These are phyloP conservation scores for Quercus alba DNA, from an alignment of 306 rosid genomes.

Conservation along the genomic window DNA sequence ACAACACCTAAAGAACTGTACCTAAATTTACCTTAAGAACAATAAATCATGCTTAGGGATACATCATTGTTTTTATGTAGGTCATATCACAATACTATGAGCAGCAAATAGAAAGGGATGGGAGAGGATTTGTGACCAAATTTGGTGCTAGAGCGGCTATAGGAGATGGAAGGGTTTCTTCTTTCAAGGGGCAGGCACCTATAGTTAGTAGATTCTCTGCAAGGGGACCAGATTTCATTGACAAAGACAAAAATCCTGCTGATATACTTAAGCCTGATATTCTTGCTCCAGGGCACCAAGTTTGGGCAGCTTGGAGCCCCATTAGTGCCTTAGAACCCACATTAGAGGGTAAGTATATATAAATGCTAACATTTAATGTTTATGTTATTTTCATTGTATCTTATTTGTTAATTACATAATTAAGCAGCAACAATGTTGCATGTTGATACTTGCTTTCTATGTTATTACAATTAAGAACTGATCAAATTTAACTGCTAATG, in stretches of 20 bases:
- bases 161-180: constrained; percentile 74
- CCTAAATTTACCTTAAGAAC: no score
- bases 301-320: constrained; percentile 96
- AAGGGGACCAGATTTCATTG: constrained; percentile 79
- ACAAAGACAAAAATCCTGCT: constrained; percentile 31
- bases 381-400: not conserved
- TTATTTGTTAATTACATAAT: not conserved
- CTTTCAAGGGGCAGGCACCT: constrained; percentile 54
- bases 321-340: constrained; percentile 59
- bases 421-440: not conserved
- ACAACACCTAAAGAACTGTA: no score
- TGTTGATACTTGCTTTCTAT: not conserved
- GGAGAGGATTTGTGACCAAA: constrained; percentile 35
- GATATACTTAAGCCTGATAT: constrained; percentile 91
- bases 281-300: constrained; percentile 90
- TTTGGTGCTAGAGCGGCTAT: constrained; percentile 50
- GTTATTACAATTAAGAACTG: not conserved
- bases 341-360: constrained; percentile 37
- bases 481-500: not conserved
- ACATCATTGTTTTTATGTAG: constrained; percentile 23
- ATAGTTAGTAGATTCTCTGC: constrained; percentile 81
- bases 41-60: not conserved
- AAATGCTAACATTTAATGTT: not conserved
- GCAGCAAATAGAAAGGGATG: constrained; percentile 46
- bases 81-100: constrained; percentile 55